phyloP scores from a whole-genome alignment of 176 grass and related monocot species.

The Saccharum officinarum region DNA sequence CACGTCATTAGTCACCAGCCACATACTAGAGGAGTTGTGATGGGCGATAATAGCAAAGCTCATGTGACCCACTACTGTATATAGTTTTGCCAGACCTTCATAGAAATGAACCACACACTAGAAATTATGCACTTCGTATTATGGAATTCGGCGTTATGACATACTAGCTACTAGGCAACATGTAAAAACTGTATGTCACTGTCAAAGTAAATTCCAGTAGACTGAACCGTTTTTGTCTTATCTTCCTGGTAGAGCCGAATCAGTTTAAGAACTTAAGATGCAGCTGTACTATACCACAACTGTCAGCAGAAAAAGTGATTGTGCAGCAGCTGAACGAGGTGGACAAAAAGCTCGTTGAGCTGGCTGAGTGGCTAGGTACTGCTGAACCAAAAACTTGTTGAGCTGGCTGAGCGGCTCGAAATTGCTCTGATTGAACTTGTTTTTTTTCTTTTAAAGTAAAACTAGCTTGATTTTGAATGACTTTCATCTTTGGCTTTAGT shows the following conservation, averaged over 20 bases:
- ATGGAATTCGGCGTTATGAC: not conserved
- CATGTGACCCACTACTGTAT: slow-evolving; percentile 8
- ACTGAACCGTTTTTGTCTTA: too few relatives aligned
- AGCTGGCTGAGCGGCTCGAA: too few relatives aligned
- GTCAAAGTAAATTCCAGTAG: not conserved
- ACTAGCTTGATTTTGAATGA: too few relatives aligned
- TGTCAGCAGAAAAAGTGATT: not conserved
- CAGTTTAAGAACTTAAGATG: not conserved
- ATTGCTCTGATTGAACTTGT: too few relatives aligned
- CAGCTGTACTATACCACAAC: not conserved
- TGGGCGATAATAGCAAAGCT: slow-evolving; percentile 12
- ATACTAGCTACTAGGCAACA: not conserved
- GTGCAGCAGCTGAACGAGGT: too few relatives aligned
- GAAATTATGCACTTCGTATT: not conserved
- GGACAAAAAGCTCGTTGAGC: too few relatives aligned
- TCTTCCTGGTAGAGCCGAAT: not conserved
- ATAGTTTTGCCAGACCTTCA: slow-evolving; percentile 5
- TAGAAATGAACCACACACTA: slow-evolving; percentile 2
- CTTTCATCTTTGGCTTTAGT: too few relatives aligned
- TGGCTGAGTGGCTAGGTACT: too few relatives aligned
- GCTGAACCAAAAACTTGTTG: too few relatives aligned
- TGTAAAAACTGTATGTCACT: not conserved
- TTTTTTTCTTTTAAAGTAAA: too few relatives aligned
- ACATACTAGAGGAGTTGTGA: not conserved
- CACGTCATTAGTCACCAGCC: not conserved